Conservation (phyloP, 345 rosid species). For the Linum trigynum region DNA sequence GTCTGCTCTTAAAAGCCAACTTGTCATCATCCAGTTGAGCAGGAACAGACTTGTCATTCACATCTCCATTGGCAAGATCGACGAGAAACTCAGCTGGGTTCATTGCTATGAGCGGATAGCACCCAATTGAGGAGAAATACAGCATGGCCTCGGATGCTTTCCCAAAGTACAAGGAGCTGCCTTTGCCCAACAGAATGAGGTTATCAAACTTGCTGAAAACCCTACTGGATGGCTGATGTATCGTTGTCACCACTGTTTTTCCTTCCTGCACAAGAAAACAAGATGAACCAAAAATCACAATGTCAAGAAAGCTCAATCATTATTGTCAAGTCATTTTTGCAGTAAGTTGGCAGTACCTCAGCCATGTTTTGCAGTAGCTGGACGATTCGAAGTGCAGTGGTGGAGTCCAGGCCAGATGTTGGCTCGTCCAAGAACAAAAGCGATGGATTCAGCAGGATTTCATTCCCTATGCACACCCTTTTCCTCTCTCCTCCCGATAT, state of each 20-base stretch:
- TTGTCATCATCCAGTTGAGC: constrained; percentile 14
- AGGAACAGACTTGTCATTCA: constrained; percentile 22
- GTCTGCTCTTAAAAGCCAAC: constrained; percentile 6
- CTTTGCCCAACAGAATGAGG: constrained; percentile 22
- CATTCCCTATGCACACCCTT: constrained; percentile 30
- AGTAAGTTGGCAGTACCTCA: constrained; percentile 7
- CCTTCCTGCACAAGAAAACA: constrained; percentile 13
- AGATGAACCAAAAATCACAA: background rate
- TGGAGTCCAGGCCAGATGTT: constrained; percentile 28
- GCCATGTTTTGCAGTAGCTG: constrained; percentile 21
- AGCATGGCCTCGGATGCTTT: constrained; percentile 25
- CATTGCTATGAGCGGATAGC: constrained; percentile 25
- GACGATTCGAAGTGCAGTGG: constrained; percentile 18
- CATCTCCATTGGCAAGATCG: constrained; percentile 29
- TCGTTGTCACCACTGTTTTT: constrained; percentile 27
- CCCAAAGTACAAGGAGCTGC: constrained; percentile 21
- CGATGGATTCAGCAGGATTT: constrained; percentile 26
- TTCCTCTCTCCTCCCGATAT: constrained; percentile 31
- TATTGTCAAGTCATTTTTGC: too few relatives aligned
- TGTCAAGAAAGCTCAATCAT: background rate
- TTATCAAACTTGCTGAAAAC: constrained; percentile 25
- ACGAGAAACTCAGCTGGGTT: constrained; percentile 31
- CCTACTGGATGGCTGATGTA: constrained; percentile 31
- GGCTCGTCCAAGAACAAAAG: constrained; percentile 26
- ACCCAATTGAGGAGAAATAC: constrained; percentile 28